Evolutionary conservation across 2,329 filamentous ascomycete species (phyloP), one percentile per base, ranked within the genome.

Genomic region (Cladosporium phlei): DNA sequence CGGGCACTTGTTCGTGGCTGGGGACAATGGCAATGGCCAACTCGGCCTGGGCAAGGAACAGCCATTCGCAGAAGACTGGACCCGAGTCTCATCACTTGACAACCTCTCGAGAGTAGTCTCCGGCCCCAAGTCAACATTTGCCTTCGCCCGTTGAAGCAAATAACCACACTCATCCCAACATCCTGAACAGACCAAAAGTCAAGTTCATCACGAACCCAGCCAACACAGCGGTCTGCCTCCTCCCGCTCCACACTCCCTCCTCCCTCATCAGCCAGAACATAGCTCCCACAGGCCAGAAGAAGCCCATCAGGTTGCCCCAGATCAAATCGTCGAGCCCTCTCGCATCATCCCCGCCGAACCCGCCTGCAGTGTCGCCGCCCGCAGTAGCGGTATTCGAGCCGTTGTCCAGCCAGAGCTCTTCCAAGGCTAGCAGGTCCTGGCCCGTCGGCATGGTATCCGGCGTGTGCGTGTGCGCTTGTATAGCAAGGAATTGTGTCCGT

Each of bases 241-340:
- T 76, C 60, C 85, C 81, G 51, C 83, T 86, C 80, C 89, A 95
- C 50, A 97, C 82, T 1, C 87, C 89, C 48, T 93, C 86, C 66
- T 95, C 88, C 50, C 90, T 76, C 54, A 91, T 77, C 39, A 94
- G 71, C 88, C 90, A 96, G 43, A 85, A 82, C 47, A 91, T 72
- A 59, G 87, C 89, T 0, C 88, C 91, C 8, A 97, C 67, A 3
- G 93, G 93, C 80, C 91, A 97, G 65, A 98, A 86, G 72, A 97
- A 98, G 0, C 93, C 93, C 59, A 93, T 86, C 49, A 94, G 72
- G 66, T 93, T 88, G 4, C 90, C 93, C 69, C 84, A 86, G 49
- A 97, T 75, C 71, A 96, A 80, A 59, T 94, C 84, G 60, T 97
- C 91, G 34, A 95, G 71, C 9, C 86, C 77, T 0, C 79, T 82